A percentile compares a stretch with the other conserved stretches of the same genome.
Conservation (phyloP, 169 alveolate genomes). For the Besnoitia besnoiti region DNA sequence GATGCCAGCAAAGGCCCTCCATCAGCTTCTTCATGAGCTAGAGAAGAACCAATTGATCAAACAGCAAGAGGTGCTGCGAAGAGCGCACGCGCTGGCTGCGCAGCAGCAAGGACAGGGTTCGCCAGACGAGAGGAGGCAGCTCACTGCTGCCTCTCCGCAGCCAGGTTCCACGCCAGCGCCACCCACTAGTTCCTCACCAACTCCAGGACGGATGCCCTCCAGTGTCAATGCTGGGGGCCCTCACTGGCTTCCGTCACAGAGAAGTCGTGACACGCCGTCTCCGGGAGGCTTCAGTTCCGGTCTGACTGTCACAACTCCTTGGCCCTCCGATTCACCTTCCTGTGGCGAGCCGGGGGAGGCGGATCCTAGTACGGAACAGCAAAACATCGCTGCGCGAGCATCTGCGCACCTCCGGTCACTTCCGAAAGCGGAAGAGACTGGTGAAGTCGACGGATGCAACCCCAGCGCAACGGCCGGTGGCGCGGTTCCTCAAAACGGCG, state of each 20-base stretch:
- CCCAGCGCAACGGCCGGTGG: neutral
- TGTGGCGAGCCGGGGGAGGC: neutral
- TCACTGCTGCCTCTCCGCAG: neutral
- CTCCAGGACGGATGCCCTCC: neutral
- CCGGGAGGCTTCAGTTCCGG: neutral
- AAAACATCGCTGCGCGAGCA: neutral
- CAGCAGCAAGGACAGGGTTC: neutral
- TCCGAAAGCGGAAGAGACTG: neutral
- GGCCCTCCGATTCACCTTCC: neutral
- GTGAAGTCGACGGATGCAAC: neutral
- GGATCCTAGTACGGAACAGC: neutral
- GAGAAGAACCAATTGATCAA: slow-evolving; percentile 15
- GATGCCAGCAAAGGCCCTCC: slow-evolving; percentile 34
- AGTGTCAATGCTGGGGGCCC: too few species aligned
- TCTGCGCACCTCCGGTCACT: neutral
- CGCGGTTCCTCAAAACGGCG: neutral
- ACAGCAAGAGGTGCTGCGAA: slow-evolving; percentile 28
- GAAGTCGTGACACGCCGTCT: neutral
- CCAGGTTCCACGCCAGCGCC: neutral
- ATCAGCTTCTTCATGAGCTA: slow-evolving; percentile 29
- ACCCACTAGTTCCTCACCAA: neutral
- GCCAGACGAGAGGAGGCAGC: neutral
- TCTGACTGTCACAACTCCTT: neutral
- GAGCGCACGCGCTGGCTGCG: slow-evolving; percentile 37
- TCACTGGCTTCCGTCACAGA: neutral